Evolutionary conservation across 495 filamentous ascomycete genomes (phyloP).

Genomic region (Hapsidospora chrysogenum): DNA sequence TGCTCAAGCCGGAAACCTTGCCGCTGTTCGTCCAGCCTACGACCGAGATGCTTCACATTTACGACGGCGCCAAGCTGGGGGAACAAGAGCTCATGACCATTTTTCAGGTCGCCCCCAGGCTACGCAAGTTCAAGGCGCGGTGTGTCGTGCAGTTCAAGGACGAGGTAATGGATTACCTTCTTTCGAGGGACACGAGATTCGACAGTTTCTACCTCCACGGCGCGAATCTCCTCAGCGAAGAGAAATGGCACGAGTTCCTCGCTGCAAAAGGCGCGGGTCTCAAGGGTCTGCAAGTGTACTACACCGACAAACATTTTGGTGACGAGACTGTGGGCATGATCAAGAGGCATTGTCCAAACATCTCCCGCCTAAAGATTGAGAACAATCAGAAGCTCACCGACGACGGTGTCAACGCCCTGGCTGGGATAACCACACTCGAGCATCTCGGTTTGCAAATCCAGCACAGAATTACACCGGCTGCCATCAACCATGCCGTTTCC

Average conservation of each 20-base stretch:
- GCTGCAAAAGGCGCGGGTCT: slow-evolving; percentile 41
- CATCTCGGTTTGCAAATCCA: slow-evolving; percentile 56
- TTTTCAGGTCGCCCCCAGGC: slow-evolving; percentile 52
- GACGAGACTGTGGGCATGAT: slow-evolving; percentile 40
- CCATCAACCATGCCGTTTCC: slow-evolving; percentile 24
- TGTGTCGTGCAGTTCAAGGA: slow-evolving; percentile 85
- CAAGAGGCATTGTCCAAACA: slow-evolving; percentile 36
- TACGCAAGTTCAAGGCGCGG: slow-evolving; percentile 52
- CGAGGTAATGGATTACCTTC: slow-evolving; percentile 58
- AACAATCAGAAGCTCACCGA: slow-evolving; percentile 34
- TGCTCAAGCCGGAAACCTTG: slow-evolving; percentile 51
- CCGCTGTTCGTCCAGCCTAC: slow-evolving; percentile 62
- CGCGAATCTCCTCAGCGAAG: slow-evolving; percentile 61
- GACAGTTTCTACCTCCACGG: slow-evolving; percentile 50
- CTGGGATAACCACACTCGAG: slow-evolving; percentile 38
- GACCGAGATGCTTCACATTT: slow-evolving; percentile 49
- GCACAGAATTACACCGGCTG: slow-evolving; percentile 5
- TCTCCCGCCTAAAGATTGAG: slow-evolving; percentile 55
- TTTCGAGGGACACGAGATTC: slow-evolving; percentile 47
- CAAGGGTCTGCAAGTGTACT: slow-evolving; percentile 50
- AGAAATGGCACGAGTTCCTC: slow-evolving; percentile 52
- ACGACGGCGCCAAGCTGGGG: slow-evolving; percentile 61
- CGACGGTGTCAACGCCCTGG: slow-evolving; percentile 32
- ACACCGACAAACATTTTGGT: slow-evolving; percentile 47
- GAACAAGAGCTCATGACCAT: slow-evolving; percentile 64